These are phyloP conservation scores for Pezicula radicicola DNA, from an alignment of 2,329 filamentous ascomycete genomes.

Conservation along the genomic window DNA sequence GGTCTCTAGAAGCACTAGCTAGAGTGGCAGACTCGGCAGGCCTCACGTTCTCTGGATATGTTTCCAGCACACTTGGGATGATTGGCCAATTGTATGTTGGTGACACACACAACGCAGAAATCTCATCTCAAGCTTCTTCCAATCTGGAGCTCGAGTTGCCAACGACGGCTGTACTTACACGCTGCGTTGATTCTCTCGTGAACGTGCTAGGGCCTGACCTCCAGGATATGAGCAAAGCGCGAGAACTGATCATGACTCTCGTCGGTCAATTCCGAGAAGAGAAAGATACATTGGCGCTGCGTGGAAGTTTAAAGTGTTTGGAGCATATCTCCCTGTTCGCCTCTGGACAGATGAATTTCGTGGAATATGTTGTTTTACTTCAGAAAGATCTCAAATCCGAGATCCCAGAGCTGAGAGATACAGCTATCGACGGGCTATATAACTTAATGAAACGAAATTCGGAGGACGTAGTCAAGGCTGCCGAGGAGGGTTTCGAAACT, in stretches of 20 bases:
- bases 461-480: slow-evolving; percentile 73
- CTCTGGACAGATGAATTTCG: slow-evolving; percentile 80
- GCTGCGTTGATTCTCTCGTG: slow-evolving; percentile 91
- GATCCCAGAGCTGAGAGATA: slow-evolving; percentile 67
- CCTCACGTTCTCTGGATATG: slow-evolving; percentile 85
- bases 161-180: slow-evolving; percentile 77
- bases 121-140: slow-evolving; percentile 75
- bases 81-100: slow-evolving; percentile 88
- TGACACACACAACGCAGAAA: slow-evolving; percentile 87
- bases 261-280: slow-evolving; percentile 80
- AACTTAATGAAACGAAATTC: slow-evolving; percentile 94
- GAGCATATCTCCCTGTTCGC: slow-evolving; percentile 94
- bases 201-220: slow-evolving; percentile 95
- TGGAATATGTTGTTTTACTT: slow-evolving; percentile 76
- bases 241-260: slow-evolving; percentile 85
- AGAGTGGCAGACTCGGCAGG: slow-evolving; percentile 89
- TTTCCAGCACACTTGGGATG: slow-evolving; percentile 89
- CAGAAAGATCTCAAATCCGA: slow-evolving; percentile 74
- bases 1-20: slow-evolving; percentile 86
- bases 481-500: slow-evolving; percentile 78
- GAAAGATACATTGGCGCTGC: slow-evolving; percentile 65
- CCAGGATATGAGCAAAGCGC: slow-evolving; percentile 87
- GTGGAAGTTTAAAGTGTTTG: slow-evolving; percentile 76
- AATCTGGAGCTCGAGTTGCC: slow-evolving; percentile 86
- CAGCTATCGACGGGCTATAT: slow-evolving; percentile 83